phyloP scores from a whole-genome alignment of 164 flowering plant species.

The Saururus chinensis region DNA sequence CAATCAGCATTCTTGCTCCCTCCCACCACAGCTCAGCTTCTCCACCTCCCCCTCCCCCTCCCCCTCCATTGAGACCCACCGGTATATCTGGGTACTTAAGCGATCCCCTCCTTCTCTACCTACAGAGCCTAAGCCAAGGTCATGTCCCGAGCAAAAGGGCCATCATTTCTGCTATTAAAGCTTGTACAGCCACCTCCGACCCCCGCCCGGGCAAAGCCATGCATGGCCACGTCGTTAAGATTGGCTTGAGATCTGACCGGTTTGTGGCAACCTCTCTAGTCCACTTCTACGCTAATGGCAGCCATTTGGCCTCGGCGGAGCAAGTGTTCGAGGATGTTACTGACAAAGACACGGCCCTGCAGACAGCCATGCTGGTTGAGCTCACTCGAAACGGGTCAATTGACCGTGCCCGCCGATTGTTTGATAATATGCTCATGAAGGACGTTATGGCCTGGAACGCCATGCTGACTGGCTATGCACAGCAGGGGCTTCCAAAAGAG shows the following conservation, averaged over 20 bases:
- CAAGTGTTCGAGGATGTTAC: slow-evolving; percentile 5
- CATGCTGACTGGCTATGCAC: slow-evolving; percentile 8
- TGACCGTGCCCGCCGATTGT: slow-evolving; percentile 2
- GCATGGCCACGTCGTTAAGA: slow-evolving; percentile 9
- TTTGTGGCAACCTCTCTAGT: slow-evolving; percentile 5
- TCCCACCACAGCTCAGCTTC: too few species aligned
- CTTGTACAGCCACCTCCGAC: slow-evolving; percentile 4
- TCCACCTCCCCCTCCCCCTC: too few species aligned
- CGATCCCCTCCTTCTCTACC: neutral
- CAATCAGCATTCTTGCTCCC: too few species aligned
- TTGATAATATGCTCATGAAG: slow-evolving; percentile 5
- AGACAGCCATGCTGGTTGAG: slow-evolving; percentile 7
- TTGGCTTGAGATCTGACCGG: slow-evolving; percentile 1
- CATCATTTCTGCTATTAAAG: slow-evolving; percentile 3
- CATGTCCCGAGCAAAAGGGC: slow-evolving; percentile 1
- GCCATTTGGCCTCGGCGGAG: slow-evolving; percentile 1
- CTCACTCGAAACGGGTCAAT: slow-evolving; percentile 4
- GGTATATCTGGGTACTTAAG: too few species aligned
- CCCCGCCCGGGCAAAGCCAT: slow-evolving; percentile 5
- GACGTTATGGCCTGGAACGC: slow-evolving; percentile 12
- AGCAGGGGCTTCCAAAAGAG: slow-evolving; percentile 5
- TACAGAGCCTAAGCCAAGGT: slow-evolving; percentile 2
- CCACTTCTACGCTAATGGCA: slow-evolving; percentile 1
- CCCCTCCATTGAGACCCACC: too few species aligned
- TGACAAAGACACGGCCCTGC: slow-evolving; percentile 5